phyloP scores from a whole-genome alignment of 306 rosid species.

The Quillaja saponaria region DNA sequence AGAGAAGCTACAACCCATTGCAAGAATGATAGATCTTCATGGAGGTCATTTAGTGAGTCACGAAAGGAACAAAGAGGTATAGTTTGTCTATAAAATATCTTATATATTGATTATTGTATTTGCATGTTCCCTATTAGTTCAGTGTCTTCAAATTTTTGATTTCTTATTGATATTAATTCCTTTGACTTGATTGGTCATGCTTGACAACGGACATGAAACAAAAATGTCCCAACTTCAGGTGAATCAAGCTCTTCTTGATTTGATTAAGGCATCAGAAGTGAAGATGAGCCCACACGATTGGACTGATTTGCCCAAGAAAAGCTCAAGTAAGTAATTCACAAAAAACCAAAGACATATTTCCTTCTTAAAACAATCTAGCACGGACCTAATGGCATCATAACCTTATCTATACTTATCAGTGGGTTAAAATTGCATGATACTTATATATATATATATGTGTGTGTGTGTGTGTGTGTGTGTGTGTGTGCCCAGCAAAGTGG shows the following conservation, averaged over 20 bases:
- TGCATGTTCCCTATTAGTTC: conserved; percentile 12
- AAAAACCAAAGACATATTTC: background rate
- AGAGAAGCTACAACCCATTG: conserved; percentile 73
- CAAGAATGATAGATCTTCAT: conserved; percentile 88
- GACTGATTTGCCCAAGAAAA: conserved; percentile 63
- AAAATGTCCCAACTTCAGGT: conserved; percentile 55
- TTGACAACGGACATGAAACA: conserved; percentile 26
- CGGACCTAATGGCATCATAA: conserved; percentile 29
- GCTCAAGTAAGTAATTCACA: conserved; percentile 50
- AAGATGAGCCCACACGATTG: conserved; percentile 67
- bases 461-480: no score
- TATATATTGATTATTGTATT: background rate
- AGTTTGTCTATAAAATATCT: conserved; percentile 15
- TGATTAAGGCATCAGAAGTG: conserved; percentile 68
- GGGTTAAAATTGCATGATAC: conserved; percentile 24
- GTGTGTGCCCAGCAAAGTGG: conserved; percentile 17
- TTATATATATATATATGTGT: no score
- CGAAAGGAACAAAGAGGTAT: conserved; percentile 87
- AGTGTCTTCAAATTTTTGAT: no score
- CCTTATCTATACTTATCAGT: conserved; percentile 32
- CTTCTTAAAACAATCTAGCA: conserved; percentile 19
- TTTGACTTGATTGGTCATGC: background rate
- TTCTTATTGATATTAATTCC: background rate
- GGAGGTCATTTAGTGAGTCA: conserved; percentile 98
- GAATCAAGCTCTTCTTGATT: conserved; percentile 73